Base-by-base conservation (phyloP, 2,329 filamentous ascomycete species). In the Phyllosticta ampelicida region DNA sequence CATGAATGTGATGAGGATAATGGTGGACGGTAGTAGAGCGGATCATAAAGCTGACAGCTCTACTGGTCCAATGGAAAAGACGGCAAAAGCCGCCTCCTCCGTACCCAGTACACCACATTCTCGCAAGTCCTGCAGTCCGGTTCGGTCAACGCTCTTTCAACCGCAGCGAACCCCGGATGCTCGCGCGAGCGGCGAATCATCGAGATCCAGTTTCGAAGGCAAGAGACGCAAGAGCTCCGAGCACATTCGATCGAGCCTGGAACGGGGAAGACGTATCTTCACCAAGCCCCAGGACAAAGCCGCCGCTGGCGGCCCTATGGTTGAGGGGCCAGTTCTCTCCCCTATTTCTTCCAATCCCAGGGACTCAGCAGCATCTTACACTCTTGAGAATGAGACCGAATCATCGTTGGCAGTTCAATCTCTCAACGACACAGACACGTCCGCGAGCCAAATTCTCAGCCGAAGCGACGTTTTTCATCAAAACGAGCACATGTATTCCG, bases 371-470 rank as follows among this genome's bases (percentile, higher is more conserved):
- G 89, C 50, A 28, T 58, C 56, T 21, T 51, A 51, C 13, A 48
- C 30, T 8, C 19, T 58, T 20, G 56, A 54, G 5, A 51, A 48
- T 51, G 86, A 84, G 0, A 89, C 85, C 5, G 83, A 87, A 58
- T 91, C 87, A 1, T 89, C 84, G 2, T 75, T 86, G 29, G 78
- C 86, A 1, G 78, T 84, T 3, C 88, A 74, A 59, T 74, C 72
- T 1, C 67, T 74, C 29, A 87, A 91, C 49, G 89, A 91, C 60
- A 82, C 78, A n/a, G 78, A 79, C 58, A 85, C 86, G 53, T 95
- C 91, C 3, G 92, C 89, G 2, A 97, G 92, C 68, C 90, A 96
- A 71, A 96, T 97, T 44, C 75, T 99, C 9, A 82, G 83, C 56
- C 84, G 88, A 30, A 96, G 90, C 64, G 89, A 94, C 64, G 87